Evolutionary conservation across 257 asterid species (phyloP), one percentile per base, ranked within the genome.

Genomic region (Leptodermis oblonga): DNA sequence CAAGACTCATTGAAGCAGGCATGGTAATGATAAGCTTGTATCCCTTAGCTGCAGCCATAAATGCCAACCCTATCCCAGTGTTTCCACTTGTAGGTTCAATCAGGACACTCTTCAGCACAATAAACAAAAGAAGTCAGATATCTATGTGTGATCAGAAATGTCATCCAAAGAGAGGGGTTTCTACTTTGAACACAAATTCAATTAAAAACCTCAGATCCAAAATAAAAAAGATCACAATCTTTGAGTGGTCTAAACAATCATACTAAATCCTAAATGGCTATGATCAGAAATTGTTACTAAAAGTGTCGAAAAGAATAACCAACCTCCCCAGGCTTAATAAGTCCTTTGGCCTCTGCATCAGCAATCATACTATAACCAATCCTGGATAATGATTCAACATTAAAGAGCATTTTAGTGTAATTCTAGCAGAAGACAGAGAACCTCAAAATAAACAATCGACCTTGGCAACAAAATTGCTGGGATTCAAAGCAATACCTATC

Each of bases 71-170:
- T 43, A 93, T 89, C 20, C 98, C 98, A 4, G 98, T 93, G 84
- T 90, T 93, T 2, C 98, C 97, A 80, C 99, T 93, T 8, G 99
- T 93, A 26, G 95, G 92, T 55, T 93, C 99, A 48, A 93, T 90
- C 67, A 93, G 89, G 67, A 90, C 87, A 77, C 91, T 90, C 99
- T 90, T 58, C 80, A 82, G 13, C 43, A 76, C 66, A 62, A 73
- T 1, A 63, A 17, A 60, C 12, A 49, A 42, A 58, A 45, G 46
- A 5, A 23, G 18, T 49, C 25, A 74, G 65, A 28, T 39, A 36
- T 25, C 17, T 18, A 17, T 46, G 20, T 23, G 36, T n/a, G 22
- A 36, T 43, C 53, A 58, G 20, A 62, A 9, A 65, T n/a, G 20
- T 20, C 23, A 67, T 58, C 37, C 28, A 3, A 59, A 23, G 33